Percentiles rank a stretch among this genome's conserved stretches.
Conservation (phyloP, 2,329 filamentous ascomycete species). For the Endoconidiophora polonica region DNA sequence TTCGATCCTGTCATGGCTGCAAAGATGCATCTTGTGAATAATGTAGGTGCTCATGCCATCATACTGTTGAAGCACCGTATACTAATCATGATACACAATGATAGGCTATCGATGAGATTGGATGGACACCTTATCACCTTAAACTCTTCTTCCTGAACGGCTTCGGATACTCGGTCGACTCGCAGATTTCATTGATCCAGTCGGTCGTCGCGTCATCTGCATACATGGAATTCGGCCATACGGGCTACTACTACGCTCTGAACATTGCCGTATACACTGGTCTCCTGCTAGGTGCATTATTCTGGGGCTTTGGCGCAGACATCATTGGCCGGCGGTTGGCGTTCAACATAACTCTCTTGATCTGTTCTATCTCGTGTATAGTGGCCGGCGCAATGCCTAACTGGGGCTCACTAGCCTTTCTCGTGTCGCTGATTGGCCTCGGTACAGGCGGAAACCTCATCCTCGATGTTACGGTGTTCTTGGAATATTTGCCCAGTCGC, state of each 20-base stretch:
- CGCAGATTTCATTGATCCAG: constrained; percentile 36
- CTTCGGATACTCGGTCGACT: constrained; percentile 36
- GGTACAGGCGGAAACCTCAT: constrained; percentile 33
- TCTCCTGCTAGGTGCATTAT: constrained; percentile 39
- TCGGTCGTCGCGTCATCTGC: constrained; percentile 43
- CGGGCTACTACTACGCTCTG: constrained; percentile 37
- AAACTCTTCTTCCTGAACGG: constrained; percentile 47
- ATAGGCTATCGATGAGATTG: constrained; percentile 40
- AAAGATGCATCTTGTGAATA: constrained; percentile 55
- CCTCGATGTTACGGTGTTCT: constrained; percentile 34
- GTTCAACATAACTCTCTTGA: constrained; percentile 38
- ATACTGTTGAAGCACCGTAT: no score
- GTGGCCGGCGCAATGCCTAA: constrained; percentile 50
- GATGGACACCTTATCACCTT: constrained; percentile 41
- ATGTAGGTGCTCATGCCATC: constrained; percentile 24
- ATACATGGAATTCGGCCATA: constrained; percentile 38
- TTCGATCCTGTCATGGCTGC: constrained; percentile 44
- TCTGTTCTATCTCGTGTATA: constrained; percentile 40
- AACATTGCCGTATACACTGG: constrained; percentile 45
- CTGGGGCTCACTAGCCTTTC: constrained; percentile 47
- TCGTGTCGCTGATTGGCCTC: constrained; percentile 36
- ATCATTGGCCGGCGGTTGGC: constrained; percentile 51
- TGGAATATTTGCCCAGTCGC: constrained; percentile 31
- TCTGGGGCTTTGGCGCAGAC: constrained; percentile 53
- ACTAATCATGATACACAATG: background rate